phyloP scores from a whole-genome alignment of 2,329 filamentous ascomycete genomes.

The Ustilaginoidea virens region DNA sequence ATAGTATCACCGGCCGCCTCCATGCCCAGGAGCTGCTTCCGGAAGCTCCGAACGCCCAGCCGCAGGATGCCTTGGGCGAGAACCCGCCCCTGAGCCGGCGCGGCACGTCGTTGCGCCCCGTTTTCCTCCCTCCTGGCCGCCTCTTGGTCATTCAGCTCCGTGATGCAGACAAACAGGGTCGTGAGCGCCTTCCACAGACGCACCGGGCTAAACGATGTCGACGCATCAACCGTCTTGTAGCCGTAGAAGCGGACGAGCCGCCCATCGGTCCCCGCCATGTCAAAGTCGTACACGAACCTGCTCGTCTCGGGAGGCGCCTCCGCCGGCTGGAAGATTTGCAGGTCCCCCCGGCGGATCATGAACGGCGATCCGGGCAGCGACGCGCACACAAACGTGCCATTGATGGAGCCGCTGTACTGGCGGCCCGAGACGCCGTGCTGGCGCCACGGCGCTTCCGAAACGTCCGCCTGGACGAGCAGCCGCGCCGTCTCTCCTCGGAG shows the following conservation, averaged over 20 bases:
- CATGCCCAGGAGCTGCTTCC: too few relatives aligned
- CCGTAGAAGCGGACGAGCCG: conserved; percentile 41
- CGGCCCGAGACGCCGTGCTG: conserved; percentile 21
- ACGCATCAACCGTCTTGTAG: conserved; percentile 46
- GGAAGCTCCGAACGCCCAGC: too few relatives aligned
- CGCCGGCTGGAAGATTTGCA: conserved; percentile 40
- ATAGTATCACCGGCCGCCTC: conserved; percentile 31
- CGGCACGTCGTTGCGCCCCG: too few relatives aligned
- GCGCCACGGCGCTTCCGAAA: too few relatives aligned
- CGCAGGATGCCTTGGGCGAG: background rate
- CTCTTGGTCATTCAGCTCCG: conserved; percentile 16
- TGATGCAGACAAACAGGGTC: conserved; percentile 46
- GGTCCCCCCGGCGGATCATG: conserved; percentile 40
- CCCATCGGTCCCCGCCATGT: conserved; percentile 39
- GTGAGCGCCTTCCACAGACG: conserved; percentile 47
- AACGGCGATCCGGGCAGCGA: conserved; percentile 34
- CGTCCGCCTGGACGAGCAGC: conserved; percentile 42
- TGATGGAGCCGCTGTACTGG: conserved; percentile 25
- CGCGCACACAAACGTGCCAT: conserved; percentile 36
- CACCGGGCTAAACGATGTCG: conserved; percentile 36
- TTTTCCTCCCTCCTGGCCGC: too few relatives aligned
- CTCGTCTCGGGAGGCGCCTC: conserved; percentile 37
- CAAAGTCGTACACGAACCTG: conserved; percentile 46
- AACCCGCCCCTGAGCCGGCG: too few relatives aligned
- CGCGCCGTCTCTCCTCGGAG: conserved; percentile 39